Percentiles rank a stretch among this genome's conserved stretches.
phyloP scores from a whole-genome alignment of 768 basidiomycete genomes.

The Amanita phalloides region DNA sequence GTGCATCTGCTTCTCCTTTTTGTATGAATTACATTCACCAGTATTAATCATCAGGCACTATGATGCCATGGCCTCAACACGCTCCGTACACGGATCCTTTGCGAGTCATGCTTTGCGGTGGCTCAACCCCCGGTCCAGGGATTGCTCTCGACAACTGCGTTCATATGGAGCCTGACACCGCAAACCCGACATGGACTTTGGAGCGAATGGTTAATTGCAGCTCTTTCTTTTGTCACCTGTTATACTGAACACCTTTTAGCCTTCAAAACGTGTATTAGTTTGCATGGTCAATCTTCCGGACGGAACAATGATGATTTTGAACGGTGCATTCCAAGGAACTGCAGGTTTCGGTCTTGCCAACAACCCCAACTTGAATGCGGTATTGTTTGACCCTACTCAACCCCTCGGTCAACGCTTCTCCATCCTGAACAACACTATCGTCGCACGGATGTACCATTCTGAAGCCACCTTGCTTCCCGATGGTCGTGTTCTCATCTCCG shows the following conservation, averaged over 20 bases:
- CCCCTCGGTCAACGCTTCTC: constrained; percentile 54
- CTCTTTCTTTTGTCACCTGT: not conserved
- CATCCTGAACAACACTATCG: constrained; percentile 54
- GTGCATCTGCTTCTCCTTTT: constrained; percentile 6
- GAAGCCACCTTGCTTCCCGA: constrained; percentile 66
- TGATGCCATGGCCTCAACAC: constrained; percentile 56
- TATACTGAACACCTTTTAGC: constrained; percentile 25
- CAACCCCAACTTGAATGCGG: constrained; percentile 50
- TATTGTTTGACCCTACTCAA: constrained; percentile 60
- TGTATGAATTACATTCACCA: not conserved
- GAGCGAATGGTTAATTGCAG: constrained; percentile 62
- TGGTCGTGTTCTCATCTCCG: constrained; percentile 65
- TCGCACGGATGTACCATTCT: constrained; percentile 72
- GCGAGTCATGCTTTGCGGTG: constrained; percentile 66
- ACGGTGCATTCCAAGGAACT: constrained; percentile 60
- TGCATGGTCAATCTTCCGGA: constrained; percentile 65
- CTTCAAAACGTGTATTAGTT: constrained; percentile 65
- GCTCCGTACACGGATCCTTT: constrained; percentile 69
- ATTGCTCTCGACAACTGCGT: constrained; percentile 60
- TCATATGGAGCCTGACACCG: constrained; percentile 51
- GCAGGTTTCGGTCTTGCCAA: constrained; percentile 66
- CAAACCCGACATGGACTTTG: constrained; percentile 53
- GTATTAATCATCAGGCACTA: constrained; percentile 25
- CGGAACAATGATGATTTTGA: constrained; percentile 69
- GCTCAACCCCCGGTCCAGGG: constrained; percentile 49